Evolutionary conservation across 495 filamentous ascomycete genomes (phyloP).

Genomic region (Choiromyces venosus): DNA sequence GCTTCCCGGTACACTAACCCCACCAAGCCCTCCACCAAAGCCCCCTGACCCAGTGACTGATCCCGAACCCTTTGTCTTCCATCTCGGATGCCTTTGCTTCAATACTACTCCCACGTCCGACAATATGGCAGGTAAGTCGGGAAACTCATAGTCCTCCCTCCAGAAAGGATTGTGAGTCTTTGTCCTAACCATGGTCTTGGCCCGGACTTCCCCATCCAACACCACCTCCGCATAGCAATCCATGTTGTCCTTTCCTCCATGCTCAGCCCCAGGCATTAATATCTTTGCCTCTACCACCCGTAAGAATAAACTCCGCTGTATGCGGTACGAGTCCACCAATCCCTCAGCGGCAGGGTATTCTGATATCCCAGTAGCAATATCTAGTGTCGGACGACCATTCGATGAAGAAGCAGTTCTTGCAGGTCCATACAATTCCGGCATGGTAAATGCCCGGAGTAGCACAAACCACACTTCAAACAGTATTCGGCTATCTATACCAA

Average conservation of each 20-base stretch:
- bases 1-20: constrained; percentile 38
- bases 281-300: constrained; percentile 58
- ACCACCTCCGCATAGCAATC: constrained; percentile 89
- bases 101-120: constrained; percentile 76
- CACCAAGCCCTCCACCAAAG: constrained; percentile 40
- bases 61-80: constrained; percentile 38
- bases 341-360: constrained; percentile 19
- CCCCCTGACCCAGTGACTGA: constrained; percentile 39
- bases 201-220: constrained; percentile 80
- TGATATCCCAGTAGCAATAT: constrained; percentile 13
- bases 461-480: constrained; percentile 97
- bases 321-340: constrained; percentile 47
- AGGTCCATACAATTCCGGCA: constrained; percentile 83
- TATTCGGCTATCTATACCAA: constrained; percentile 78
- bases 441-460: constrained; percentile 81
- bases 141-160: constrained; percentile 86
- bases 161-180: constrained; percentile 86
- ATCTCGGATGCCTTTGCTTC: constrained; percentile 58
- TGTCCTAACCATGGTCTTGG: constrained; percentile 73
- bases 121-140: constrained; percentile 72
- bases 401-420: constrained; percentile 34
- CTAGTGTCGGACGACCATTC: constrained; percentile 6
- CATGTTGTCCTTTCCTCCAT: constrained; percentile 31
- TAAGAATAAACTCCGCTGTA: constrained; percentile 56
- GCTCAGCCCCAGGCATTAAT: constrained; percentile 15